Percentiles rank a stretch among this genome's conserved stretches.
Conservation (phyloP, 805 yeast genomes). For the Wickerhamiella azymoides region DNA sequence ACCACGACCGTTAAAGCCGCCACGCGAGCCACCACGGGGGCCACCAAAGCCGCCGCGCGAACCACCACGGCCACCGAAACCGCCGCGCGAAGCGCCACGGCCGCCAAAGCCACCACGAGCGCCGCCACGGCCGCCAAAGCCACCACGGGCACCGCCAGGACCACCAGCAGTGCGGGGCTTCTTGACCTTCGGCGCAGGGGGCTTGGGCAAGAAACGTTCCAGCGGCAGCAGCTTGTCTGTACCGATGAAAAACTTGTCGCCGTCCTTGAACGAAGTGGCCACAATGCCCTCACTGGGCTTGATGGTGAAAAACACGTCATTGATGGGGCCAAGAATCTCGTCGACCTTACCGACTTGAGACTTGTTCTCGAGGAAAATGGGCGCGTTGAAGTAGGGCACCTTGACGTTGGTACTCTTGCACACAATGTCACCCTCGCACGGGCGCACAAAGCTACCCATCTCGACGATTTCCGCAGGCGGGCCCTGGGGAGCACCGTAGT, state of each 20-base stretch:
- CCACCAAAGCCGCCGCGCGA: conserved; percentile 30
- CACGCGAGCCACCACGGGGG: conserved; percentile 24
- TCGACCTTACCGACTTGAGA: conserved; percentile 95
- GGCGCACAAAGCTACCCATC: conserved; percentile 84
- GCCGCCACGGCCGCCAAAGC: conserved; percentile 33
- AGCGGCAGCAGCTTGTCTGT: conserved; percentile 90
- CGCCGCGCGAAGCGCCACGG: conserved; percentile 33
- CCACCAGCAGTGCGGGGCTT: conserved; percentile 57
- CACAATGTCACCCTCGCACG: conserved; percentile 94
- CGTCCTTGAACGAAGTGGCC: conserved; percentile 83
- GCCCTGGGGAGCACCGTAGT: conserved; percentile 74
- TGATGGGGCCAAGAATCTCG: conserved; percentile 93
- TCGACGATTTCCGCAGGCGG: conserved; percentile 95
- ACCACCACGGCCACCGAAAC: conserved; percentile 32
- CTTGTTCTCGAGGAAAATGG: conserved; percentile 91
- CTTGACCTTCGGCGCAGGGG: conserved; percentile 29
- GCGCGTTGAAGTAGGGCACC: conserved; percentile 97
- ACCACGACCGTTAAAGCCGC: conserved; percentile 32
- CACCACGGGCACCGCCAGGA: conserved; percentile 47
- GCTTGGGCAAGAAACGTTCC: conserved; percentile 94
- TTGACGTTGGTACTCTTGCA: conserved; percentile 90
- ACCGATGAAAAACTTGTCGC: conserved; percentile 91
- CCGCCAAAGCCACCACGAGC: conserved; percentile 31
- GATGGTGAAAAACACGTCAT: conserved; percentile 94
- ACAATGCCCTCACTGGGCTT: conserved; percentile 95